These are phyloP conservation scores for Neurospora pannonica DNA, from an alignment of 495 filamentous ascomycete genomes.

Conservation along the genomic window DNA sequence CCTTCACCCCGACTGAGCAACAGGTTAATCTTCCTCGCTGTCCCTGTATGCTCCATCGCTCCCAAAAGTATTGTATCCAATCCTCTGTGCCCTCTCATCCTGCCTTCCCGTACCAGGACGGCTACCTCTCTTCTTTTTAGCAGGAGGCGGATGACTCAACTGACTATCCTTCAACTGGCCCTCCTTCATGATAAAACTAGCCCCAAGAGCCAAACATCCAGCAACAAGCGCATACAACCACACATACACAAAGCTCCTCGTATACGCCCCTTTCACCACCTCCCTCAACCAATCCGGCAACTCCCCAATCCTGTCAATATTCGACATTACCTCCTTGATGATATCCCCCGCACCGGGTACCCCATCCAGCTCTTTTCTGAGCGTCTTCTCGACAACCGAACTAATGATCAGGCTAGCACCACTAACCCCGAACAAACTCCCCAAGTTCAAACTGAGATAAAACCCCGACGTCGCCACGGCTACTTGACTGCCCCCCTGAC, in stretches of 20 bases:
- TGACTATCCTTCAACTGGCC: not conserved
- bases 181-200: conserved; percentile 8
- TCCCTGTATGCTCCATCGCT: not conserved
- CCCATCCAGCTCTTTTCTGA: not conserved
- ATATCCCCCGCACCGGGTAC: not conserved
- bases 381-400: not conserved
- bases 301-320: conserved; percentile 6
- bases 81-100: not conserved
- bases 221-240: conserved; percentile 4
- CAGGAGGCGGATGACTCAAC: not conserved
- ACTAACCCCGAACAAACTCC: conserved; percentile 7
- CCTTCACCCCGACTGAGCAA: not conserved
- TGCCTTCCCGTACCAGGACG: not conserved
- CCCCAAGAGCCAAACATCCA: conserved; percentile 3
- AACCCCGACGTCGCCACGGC: conserved; percentile 7
- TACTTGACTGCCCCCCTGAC: not conserved
- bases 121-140: not conserved
- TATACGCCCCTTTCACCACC: conserved; percentile 3
- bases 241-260: conserved; percentile 6
- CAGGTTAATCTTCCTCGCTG: not conserved
- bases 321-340: conserved; percentile 6
- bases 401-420: not conserved
- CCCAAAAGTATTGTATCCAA: not conserved
- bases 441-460: conserved; percentile 9
- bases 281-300: conserved; percentile 3